Percentiles rank a stretch among this genome's conserved stretches.
Evolutionary conservation across 2,329 filamentous ascomycete genomes (phyloP).

Genomic region (Samsoniella hepiali): DNA sequence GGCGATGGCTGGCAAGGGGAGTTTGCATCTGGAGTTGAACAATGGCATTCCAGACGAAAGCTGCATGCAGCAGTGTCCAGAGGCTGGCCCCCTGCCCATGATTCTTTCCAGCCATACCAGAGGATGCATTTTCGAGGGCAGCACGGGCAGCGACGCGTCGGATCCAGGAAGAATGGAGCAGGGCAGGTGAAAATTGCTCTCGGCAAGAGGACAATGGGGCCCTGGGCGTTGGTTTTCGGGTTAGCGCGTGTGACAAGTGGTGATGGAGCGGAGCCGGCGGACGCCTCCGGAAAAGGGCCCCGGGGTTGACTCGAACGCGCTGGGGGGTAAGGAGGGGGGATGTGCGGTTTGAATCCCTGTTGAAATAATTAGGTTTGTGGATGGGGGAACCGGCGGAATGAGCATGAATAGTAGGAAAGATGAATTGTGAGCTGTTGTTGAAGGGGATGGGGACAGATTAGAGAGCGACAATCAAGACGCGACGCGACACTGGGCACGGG

Average conservation of each 20-base stretch:
- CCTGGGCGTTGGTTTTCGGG: neutral
- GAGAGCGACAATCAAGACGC: too few species aligned
- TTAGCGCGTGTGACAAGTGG: constrained; percentile 13
- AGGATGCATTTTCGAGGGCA: neutral
- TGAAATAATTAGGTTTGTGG: neutral
- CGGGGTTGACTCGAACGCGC: constrained; percentile 6
- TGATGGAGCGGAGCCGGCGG: neutral
- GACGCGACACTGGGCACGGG: too few species aligned
- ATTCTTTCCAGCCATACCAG: neutral
- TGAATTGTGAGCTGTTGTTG: neutral
- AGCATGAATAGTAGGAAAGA: neutral
- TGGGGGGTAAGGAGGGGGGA: constrained; percentile 4
- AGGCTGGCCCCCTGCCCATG: neutral
- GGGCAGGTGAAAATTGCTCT: neutral
- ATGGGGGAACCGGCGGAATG: too few species aligned
- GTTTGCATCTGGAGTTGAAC: neutral
- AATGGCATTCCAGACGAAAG: neutral
- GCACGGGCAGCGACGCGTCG: neutral
- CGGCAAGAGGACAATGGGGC: constrained; percentile 1
- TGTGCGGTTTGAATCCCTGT: constrained; percentile 2
- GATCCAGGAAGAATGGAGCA: neutral
- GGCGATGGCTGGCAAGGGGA: neutral
- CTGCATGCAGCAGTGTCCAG: neutral
- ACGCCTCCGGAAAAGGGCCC: constrained; percentile 14
- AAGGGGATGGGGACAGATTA: too few species aligned